phyloP scores from a whole-genome alignment of 1,284 basidiomycete genomes.

The Mycocalia duriaeana region DNA sequence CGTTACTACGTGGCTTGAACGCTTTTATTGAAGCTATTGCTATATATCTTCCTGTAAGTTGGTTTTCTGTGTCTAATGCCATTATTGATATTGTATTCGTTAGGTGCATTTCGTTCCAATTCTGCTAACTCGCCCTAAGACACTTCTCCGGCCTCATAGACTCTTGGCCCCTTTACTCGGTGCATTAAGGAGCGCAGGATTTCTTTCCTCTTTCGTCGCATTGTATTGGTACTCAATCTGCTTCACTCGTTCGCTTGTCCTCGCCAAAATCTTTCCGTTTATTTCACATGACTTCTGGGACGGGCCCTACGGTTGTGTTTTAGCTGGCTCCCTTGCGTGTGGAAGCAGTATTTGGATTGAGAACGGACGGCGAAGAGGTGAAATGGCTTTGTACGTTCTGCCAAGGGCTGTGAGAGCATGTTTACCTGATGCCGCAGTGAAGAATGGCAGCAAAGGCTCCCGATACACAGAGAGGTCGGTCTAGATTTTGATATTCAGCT shows the following conservation, averaged over 20 bases:
- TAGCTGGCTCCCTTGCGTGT: constrained; percentile 66
- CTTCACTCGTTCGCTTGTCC: constrained; percentile 55
- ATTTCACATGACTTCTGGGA: constrained; percentile 76
- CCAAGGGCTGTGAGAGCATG: constrained; percentile 62
- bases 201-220: constrained; percentile 67
- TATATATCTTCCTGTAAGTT: constrained; percentile 64
- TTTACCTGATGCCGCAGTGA: constrained; percentile 50
- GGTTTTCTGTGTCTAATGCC: neutral
- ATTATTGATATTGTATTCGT: constrained; percentile 6
- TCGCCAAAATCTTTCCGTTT: constrained; percentile 57
- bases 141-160: constrained; percentile 40
- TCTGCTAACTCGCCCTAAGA: constrained; percentile 51
- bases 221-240: constrained; percentile 68
- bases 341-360: constrained; percentile 75
- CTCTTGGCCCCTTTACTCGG: constrained; percentile 39
- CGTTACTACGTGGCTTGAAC: constrained; percentile 41
- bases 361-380: constrained; percentile 60
- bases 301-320: constrained; percentile 61
- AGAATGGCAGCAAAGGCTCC: constrained; percentile 33
- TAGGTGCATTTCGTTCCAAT: constrained; percentile 68
- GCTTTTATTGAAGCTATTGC: constrained; percentile 59
- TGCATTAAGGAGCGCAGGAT: constrained; percentile 59
- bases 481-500: neutral
- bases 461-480: constrained; percentile 49
- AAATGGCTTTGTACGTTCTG: constrained; percentile 74